These are phyloP conservation scores for Mycena haematopus DNA, from an alignment of 768 basidiomycete species.

Conservation along the genomic window DNA sequence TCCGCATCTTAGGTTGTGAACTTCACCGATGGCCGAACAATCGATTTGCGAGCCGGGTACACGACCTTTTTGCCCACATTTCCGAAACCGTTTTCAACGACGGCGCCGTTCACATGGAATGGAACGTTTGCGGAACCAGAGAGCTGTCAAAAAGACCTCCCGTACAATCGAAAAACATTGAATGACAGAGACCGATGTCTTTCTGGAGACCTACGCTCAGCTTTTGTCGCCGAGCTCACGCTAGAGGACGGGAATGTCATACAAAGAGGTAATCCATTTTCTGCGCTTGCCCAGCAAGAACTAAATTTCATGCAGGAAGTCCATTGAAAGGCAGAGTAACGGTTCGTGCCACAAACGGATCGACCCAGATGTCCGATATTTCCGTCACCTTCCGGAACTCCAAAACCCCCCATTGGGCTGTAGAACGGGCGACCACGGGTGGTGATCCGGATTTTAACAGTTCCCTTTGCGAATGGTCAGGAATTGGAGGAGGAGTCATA, in stretches of 20 bases:
- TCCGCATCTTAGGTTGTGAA: constrained; percentile 7
- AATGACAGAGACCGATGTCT: constrained; percentile 7
- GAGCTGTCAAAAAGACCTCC: not conserved
- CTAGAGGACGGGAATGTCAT: constrained; percentile 9
- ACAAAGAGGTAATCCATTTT: not conserved
- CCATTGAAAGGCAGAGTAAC: constrained; percentile 6
- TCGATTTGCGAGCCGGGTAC: constrained; percentile 13
- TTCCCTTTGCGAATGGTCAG: not conserved
- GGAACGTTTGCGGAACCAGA: not conserved
- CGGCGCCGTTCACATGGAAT: constrained; percentile 7
- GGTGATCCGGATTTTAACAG: not conserved
- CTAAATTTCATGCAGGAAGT: not conserved
- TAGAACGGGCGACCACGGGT: not conserved
- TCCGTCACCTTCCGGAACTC: not conserved
- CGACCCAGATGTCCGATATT: constrained; percentile 2
- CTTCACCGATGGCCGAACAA: constrained; percentile 13
- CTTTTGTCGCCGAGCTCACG: constrained; percentile 13
- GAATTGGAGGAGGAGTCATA: not conserved
- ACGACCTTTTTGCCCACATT: constrained; percentile 16
- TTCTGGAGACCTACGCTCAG: not conserved
- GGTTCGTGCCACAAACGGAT: constrained; percentile 6
- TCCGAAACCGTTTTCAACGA: not conserved
- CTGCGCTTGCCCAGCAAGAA: not conserved
- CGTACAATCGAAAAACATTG: not conserved
- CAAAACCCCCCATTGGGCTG: not conserved